A percentile compares a stretch with the other conserved stretches of the same genome.
phyloP scores from a whole-genome alignment of 768 basidiomycete species.

The Porphyrellus cyaneotinctus region DNA sequence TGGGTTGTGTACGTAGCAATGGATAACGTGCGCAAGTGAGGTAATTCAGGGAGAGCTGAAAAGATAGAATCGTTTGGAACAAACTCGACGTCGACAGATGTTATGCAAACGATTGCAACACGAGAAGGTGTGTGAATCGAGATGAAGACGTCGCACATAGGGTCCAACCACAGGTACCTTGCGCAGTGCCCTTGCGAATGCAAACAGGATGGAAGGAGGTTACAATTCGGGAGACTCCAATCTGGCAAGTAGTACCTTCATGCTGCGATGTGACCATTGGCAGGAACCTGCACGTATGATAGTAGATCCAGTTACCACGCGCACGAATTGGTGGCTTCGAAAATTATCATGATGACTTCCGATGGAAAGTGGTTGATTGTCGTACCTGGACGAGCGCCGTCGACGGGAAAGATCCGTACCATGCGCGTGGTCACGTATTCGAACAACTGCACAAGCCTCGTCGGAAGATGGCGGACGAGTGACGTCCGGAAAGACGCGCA shows the following conservation, averaged over 20 bases:
- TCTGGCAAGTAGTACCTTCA: background rate
- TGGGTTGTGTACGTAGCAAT: background rate
- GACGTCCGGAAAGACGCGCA: too few relatives aligned
- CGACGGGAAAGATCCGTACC: background rate
- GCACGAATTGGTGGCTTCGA: background rate
- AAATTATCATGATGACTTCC: conserved; percentile 3
- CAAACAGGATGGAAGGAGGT: background rate
- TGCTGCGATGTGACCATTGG: background rate
- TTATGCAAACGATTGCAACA: background rate
- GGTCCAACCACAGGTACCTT: background rate
- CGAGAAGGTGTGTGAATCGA: background rate
- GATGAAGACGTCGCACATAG: background rate
- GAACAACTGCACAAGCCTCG: too few relatives aligned
- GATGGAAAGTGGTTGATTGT: background rate
- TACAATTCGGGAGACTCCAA: background rate
- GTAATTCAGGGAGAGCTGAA: background rate
- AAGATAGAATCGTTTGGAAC: background rate
- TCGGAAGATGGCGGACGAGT: too few relatives aligned
- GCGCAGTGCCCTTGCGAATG: background rate
- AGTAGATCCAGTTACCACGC: conserved; percentile 1
- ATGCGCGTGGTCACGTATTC: background rate
- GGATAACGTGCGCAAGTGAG: background rate
- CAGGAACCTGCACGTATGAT: conserved; percentile 8
- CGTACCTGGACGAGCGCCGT: background rate
- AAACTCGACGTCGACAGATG: too few relatives aligned